Conservation (phyloP, 768 basidiomycete genomes). For the Paxillus involutus region DNA sequence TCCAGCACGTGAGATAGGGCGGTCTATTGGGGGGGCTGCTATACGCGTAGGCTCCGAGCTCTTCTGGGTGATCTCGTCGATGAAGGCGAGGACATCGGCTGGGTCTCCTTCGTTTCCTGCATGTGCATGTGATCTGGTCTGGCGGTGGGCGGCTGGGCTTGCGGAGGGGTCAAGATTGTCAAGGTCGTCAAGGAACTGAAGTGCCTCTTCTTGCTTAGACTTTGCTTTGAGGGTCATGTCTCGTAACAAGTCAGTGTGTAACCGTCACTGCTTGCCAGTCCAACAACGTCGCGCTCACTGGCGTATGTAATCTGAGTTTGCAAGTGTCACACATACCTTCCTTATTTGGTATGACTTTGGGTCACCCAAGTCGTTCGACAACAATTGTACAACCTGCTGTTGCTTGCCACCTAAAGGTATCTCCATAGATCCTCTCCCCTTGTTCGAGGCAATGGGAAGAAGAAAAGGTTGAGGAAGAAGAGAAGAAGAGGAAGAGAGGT, state of each 20-base stretch:
- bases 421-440: not conserved
- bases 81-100: constrained; percentile 86
- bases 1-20: constrained; percentile 61
- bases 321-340: constrained; percentile 13
- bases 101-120: constrained; percentile 58
- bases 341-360: too few species aligned
- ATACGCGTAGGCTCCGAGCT: constrained; percentile 74
- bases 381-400: too few species aligned
- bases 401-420: not conserved
- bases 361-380: not conserved
- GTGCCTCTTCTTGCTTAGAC: constrained; percentile 85
- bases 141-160: constrained; percentile 24
- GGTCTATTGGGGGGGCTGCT: constrained; percentile 52
- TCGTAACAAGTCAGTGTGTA: too few species aligned
- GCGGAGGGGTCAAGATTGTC: constrained; percentile 68
- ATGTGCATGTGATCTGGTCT: constrained; percentile 19
- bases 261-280: too few species aligned
- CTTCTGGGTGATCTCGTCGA: constrained; percentile 94
- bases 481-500: constrained; percentile 40
- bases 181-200: constrained; percentile 91
- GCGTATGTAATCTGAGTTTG: not conserved
- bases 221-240: constrained; percentile 52
- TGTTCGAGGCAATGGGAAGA: constrained; percentile 16
- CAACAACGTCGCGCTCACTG: not conserved
- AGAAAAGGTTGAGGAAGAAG: constrained; percentile 22